phyloP scores from a whole-genome alignment of 139 green algal genomes.

The Microglena sp. region DNA sequence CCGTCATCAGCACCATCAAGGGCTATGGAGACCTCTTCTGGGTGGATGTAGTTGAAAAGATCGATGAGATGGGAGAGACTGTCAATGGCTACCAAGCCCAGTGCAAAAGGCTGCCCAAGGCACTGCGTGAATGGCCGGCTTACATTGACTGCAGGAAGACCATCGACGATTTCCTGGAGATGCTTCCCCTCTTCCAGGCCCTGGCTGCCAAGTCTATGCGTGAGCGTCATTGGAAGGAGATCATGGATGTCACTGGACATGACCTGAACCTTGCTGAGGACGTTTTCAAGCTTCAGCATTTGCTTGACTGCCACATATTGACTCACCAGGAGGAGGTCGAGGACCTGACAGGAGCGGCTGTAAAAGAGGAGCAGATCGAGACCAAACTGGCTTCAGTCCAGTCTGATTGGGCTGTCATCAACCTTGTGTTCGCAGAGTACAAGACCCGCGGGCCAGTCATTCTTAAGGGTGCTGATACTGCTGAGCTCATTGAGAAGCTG shows the following conservation, averaged over 20 bases:
- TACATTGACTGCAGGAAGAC: constrained; percentile 71
- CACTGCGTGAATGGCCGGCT: constrained; percentile 79
- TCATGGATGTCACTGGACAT: constrained; percentile 66
- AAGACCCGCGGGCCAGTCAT: constrained; percentile 81
- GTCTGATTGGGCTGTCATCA: constrained; percentile 58
- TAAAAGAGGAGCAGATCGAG: constrained; percentile 89
- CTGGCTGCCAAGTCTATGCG: constrained; percentile 63
- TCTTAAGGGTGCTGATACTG: constrained; percentile 77
- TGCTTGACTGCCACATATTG: constrained; percentile 75
- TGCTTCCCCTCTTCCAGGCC: constrained; percentile 79
- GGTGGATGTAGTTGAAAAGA: constrained; percentile 81
- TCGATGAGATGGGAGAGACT: constrained; percentile 74
- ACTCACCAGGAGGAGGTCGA: constrained; percentile 72
- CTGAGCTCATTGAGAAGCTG: constrained; percentile 88
- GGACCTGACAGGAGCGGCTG: constrained; percentile 65
- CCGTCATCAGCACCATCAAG: constrained; percentile 82
- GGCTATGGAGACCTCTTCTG: constrained; percentile 80
- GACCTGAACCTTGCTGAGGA: constrained; percentile 78
- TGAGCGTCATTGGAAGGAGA: constrained; percentile 73
- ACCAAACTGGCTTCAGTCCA: constrained; percentile 22
- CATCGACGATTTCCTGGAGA: constrained; percentile 86
- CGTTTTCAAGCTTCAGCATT: constrained; percentile 79
- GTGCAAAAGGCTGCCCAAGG: constrained; percentile 80
- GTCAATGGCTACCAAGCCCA: constrained; percentile 61
- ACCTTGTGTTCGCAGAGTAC: constrained; percentile 85